Conservation (phyloP, 1,139 yeast genomes). For the Arxiozyma bovina region DNA sequence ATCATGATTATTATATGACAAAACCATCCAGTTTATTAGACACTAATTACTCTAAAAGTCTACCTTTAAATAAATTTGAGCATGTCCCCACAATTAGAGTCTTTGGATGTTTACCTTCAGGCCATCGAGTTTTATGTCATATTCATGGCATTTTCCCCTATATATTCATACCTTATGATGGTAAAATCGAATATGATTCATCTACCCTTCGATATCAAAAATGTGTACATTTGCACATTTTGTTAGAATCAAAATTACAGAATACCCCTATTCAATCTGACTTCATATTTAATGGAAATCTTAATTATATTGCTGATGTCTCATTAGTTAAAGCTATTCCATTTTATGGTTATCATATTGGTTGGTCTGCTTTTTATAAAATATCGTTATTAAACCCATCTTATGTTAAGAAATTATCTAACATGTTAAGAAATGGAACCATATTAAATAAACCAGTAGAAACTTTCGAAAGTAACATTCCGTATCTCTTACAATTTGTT, state of each 20-base stretch:
- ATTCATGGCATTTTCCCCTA: slow-evolving; percentile 84
- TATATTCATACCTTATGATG: slow-evolving; percentile 53
- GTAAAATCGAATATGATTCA: slow-evolving; percentile 27
- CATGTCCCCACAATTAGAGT: slow-evolving; percentile 71
- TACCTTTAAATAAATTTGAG: slow-evolving; percentile 30
- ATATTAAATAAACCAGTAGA: slow-evolving; percentile 33
- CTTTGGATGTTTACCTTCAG: slow-evolving; percentile 56
- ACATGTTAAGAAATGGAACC: slow-evolving; percentile 46
- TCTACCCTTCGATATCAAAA: slow-evolving; percentile 20
- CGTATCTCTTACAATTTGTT: slow-evolving; percentile 65
- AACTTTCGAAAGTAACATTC: slow-evolving; percentile 74
- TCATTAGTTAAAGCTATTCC: slow-evolving; percentile 68
- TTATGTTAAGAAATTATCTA: slow-evolving; percentile 50
- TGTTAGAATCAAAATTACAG: slow-evolving; percentile 18
- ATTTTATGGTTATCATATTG: slow-evolving; percentile 73
- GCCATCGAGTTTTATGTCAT: slow-evolving; percentile 54
- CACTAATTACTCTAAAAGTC: slow-evolving; percentile 22
- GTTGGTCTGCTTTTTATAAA: slow-evolving; percentile 56
- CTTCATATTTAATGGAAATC: slow-evolving; percentile 9
- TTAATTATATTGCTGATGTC: slow-evolving; percentile 54
- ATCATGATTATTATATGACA: slow-evolving; percentile 56
- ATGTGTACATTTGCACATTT: slow-evolving; percentile 27
- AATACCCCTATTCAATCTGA: slow-evolving; percentile 5
- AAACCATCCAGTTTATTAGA: slow-evolving; percentile 38
- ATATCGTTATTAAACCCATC: slow-evolving; percentile 59